These are phyloP conservation scores for Agapanthus africanus DNA, from an alignment of 106 monocot genomes.

Conservation along the genomic window DNA sequence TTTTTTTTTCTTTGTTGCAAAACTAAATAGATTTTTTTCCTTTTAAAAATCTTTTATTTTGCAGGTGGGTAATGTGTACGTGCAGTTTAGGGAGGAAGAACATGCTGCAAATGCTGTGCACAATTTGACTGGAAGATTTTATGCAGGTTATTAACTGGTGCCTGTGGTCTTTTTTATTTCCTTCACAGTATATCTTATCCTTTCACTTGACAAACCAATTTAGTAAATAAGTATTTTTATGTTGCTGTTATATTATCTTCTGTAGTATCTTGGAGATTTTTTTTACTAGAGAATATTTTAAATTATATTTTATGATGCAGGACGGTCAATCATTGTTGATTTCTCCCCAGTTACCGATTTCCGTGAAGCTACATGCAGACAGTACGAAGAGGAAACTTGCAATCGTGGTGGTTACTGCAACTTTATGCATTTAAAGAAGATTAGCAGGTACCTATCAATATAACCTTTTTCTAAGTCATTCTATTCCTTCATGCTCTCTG, in stretches of 20 bases:
- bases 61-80: conserved; percentile 39
- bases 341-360: no score
- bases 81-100: conserved; percentile 41
- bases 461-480: background rate
- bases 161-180: no score
- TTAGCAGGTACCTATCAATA: conserved; percentile 16
- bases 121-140: conserved; percentile 29
- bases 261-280: no score
- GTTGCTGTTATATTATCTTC: no score
- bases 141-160: conserved; percentile 31
- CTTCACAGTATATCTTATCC: no score
- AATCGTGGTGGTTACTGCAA: no score
- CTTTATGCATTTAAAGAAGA: no score
- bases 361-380: conserved; percentile 14
- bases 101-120: conserved; percentile 30
- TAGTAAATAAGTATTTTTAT: no score
- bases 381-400: conserved; percentile 12
- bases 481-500: background rate
- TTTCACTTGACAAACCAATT: no score
- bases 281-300: background rate
- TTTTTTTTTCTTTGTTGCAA: background rate
- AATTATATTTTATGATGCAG: conserved; percentile 10
- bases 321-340: conserved; percentile 30
- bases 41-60: background rate
- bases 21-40: no score